Base-by-base conservation (phyloP, 495 filamentous ascomycete genomes). In the Talaromyces borbonicus region DNA sequence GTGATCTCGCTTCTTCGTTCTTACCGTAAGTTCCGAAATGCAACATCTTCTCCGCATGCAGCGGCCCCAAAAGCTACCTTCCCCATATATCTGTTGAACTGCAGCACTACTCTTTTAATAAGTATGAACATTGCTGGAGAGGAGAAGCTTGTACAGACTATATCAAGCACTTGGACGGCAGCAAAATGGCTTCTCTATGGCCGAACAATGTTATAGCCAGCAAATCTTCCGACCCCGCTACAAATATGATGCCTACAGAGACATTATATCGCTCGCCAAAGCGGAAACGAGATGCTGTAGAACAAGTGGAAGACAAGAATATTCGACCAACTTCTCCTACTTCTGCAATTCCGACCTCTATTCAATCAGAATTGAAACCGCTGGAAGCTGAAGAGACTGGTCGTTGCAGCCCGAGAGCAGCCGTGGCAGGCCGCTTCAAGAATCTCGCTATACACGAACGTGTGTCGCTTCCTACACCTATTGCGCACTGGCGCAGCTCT, bases 341-440 rank as follows among this genome's bases (percentile, higher is more conserved):
- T 31, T 69, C 68, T 6, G 59, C 51, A 1, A 39, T 55, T 18
- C 67, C 66, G 4, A 50, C 58, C 22, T 43, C 49, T 2, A 71
- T 61, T 48, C 50, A 62, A 16, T 66, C 58, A 47, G 66, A 71
- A 38, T 38, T 49, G 30, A 56, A 52, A 33, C 35, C 69, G 20
- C 54, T 53, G 18, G 65, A 68, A 39, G 57, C 61, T 25, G 54
- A 58, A 19, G 65, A 68, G 37, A 48, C 58, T 12, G 65, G 62
- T 20, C 52, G 61, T 38, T 54, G 64, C 44, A 87, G 83, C 55
- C 82, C 84, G 23, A 72, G 77, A 49, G 74, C 77, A 11, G 73
- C 63, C 26, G 80, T 86, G 43, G 80, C 77, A 49, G 73, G 78
- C 51, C 69, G 74, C 45, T 79, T 88, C 52, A 73, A 75, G 49